Evolutionary conservation across 176 grass and related monocot genomes (phyloP), one percentile per base, ranked within the genome.

Genomic region (Guadua angustifolia): DNA sequence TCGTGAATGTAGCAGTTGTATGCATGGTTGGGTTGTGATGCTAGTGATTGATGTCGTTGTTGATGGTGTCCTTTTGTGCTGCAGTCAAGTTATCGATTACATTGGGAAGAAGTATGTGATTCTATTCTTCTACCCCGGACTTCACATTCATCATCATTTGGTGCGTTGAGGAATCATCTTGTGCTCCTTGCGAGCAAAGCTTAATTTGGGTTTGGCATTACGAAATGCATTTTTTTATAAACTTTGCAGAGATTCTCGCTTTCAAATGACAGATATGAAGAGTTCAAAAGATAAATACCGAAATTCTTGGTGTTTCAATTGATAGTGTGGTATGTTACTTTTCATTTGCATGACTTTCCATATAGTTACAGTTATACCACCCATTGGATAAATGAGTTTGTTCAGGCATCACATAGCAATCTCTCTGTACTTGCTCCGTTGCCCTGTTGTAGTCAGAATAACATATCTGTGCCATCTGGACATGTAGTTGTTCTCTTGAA

Each of bases 251-350:
- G 75, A 92, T 95, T 66, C 92, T 85, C 60, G 90, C 88, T 57
- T 90, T 95, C 88, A 95, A 95, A 85, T 46, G 93, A 92, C 69
- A 75, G 90, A 36, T 69, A 92, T 7, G 53, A 53, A 42, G 90
- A 90, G 38, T 92, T 95, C n/a, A 95, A 85, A 90, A 88, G 82
- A 71, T 90, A 45, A 95, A 95, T 56, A 95, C 85, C 35, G 90
- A 95, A 82, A 47, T 95, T 76, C 63, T 95, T 14, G 75, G 90
- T 38, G 82, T 92, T 72, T 95, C 90, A 24, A 80, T 92, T 69
- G 93, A 95, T 50, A 92, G 85, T 88, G 82, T 88, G 85, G 88
- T 95, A 95, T 78, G 69, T 61, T 75, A 64, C 12, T 7, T 40
- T 82, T 81, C 16, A 43, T 44, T 35, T 22, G 22, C 7, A 29